phyloP scores from a whole-genome alignment of 805 yeast species.

The Barnettozyma pratensis region DNA sequence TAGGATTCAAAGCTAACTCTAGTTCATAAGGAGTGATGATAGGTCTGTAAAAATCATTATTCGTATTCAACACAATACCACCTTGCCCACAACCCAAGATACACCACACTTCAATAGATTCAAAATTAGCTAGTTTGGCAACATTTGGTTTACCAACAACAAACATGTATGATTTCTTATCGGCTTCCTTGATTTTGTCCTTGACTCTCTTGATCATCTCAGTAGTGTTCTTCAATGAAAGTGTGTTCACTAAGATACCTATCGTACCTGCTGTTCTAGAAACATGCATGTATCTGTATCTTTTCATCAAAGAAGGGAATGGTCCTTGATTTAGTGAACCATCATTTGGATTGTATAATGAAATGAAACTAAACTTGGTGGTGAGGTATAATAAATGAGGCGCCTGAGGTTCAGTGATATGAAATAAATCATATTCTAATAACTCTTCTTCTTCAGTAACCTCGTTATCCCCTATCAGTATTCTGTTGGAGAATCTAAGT shows the following conservation, averaged over 20 bases:
- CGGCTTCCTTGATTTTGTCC: conserved; percentile 61
- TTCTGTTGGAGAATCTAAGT: conserved; percentile 28
- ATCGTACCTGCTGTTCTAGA: conserved; percentile 90
- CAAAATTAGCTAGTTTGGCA: conserved; percentile 94
- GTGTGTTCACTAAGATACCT: conserved; percentile 85
- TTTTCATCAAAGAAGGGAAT: conserved; percentile 70
- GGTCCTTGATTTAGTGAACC: conserved; percentile 47
- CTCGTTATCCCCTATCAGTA: conserved; percentile 24
- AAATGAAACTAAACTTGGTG: conserved; percentile 57
- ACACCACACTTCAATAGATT: conserved; percentile 92
- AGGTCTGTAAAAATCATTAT: conserved; percentile 81
- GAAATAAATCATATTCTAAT: conserved; percentile 56
- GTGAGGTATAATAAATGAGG: conserved; percentile 74
- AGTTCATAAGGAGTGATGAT: conserved; percentile 92
- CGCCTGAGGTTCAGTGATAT: conserved; percentile 67
- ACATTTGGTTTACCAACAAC: conserved; percentile 98
- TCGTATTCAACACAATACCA: conserved; percentile 79
- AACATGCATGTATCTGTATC: conserved; percentile 81
- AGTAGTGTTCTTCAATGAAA: conserved; percentile 73
- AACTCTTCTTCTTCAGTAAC: conserved; percentile 29
- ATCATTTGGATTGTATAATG: conserved; percentile 41
- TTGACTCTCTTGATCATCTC: conserved; percentile 58
- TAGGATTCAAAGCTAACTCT: conserved; percentile 69
- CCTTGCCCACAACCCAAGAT: conserved; percentile 92
- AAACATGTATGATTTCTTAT: conserved; percentile 87